Evolutionary conservation across 2,329 filamentous ascomycete genomes (phyloP), one percentile per base, ranked within the genome.

Genomic region (Colletotrichum trifolii): DNA sequence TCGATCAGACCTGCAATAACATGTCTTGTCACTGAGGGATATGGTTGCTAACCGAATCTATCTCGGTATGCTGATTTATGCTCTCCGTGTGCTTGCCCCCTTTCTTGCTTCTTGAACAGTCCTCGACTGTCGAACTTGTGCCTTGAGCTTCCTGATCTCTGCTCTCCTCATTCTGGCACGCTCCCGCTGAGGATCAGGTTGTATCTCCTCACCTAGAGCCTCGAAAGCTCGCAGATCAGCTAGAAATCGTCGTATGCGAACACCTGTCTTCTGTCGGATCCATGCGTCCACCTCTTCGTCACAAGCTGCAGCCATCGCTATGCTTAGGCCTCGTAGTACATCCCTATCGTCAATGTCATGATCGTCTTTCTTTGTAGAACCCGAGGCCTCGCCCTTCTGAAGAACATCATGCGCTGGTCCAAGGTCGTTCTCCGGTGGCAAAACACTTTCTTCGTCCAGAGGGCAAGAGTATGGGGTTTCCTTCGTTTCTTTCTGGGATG

Each of bases 281-380:
- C 82, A 82, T 0, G 78, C 78, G 70, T 88, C 85, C 2, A 87
- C 79, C 40, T 81, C 75, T 60, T 85, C 81, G 60, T 88, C 82
- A 54, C 85, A 86, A 5, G 85, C 85, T 10, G 86, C 86, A 6
- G 82, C 83, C 36, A 84, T 81, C 6, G 85, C 85, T 43, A 88
- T 80, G 64, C 84, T 83, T 10, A 89, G 74, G 0, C 86, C 86
- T 54, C 81, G 78, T 53, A 88, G 78, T 3, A 88, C 81, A 69
- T 86, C 83, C 49, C 79, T 77, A 69, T 87, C 82, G 33, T 74
- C 74, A 36, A 86, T 80, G 40, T 77, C 71, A 11, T 69, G 68
- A 60, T 81, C 78, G 8, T 78, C 75, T n/a, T 74, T 69, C 35
- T 77, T 76, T 15, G 67, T 73, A 72, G 33, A 45, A 33, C 70